Evolutionary conservation across 2,329 filamentous ascomycete species (phyloP), one percentile per base, ranked within the genome.

Genomic region (Aciculosporium take): DNA sequence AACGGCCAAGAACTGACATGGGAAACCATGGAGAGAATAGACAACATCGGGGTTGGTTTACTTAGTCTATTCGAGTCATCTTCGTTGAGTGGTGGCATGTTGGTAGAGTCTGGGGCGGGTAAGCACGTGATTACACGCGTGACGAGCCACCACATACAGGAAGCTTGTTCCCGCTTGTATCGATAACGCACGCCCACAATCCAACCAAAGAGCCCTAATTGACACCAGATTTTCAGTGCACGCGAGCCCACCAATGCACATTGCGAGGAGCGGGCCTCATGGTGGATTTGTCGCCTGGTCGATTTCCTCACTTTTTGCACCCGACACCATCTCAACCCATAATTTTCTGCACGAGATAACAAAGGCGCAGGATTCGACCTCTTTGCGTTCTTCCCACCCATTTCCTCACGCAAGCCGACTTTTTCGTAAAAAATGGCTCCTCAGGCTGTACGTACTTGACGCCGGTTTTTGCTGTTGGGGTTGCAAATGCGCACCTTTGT

Each of bases 401-500:
- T 25, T 32, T 24, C 30, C 33, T 34, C 34, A 47, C 41, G 15
- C 24, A 56, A 47, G 45, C 45, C 48, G n/a, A n/a, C 51, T 43
- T 65, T 28, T 10, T 36, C n/a, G 23, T 24, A 25, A 68, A 72
- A 67, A 84, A 94, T 94, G 86, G 83, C 81, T 79, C 76, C 81
- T 68, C 73, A 73, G 69, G 75, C 81, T 71, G 88, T 95, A 94
- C 71, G 87, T 94, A 77, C 67, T 62, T 67, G 64, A 69, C 74
- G 82, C 66, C 13, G 69, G 87, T 87, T 94, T n/a, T 93, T 94
- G 87, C 87, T 94, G 86, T 84, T 84, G 76, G 79, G 79, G 37
- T 34, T n/a, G 44, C 43, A 31, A 44, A n/a, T n/a, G n/a, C n/a
- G n/a, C n/a, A n/a, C n/a, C n/a, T n/a, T n/a, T n/a, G n/a, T n/a